Conservation (phyloP, 139 green algal species). For the Gonium pectorale region DNA sequence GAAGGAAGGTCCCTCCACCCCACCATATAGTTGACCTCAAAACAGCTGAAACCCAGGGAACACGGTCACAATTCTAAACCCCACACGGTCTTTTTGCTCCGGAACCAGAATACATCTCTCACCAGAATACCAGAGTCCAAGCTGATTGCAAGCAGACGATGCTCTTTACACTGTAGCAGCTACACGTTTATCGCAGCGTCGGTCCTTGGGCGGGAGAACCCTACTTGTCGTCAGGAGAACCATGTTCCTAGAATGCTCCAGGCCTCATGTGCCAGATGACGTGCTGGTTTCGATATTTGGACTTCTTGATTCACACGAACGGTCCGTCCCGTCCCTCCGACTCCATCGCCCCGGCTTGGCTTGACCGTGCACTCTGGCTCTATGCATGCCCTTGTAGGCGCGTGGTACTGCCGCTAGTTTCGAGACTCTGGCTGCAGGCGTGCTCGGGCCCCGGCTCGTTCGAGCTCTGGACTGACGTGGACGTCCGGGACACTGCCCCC, state of each 20-base stretch:
- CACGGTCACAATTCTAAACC: no score
- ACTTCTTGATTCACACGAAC: neutral
- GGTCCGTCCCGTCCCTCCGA: neutral
- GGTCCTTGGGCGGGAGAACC: neutral
- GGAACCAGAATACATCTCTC: neutral
- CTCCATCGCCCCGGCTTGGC: neutral
- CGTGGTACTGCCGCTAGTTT: neutral
- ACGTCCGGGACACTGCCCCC: no score
- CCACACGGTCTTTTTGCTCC: no score
- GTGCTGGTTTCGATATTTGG: conserved; percentile 1
- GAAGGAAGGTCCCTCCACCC: no score
- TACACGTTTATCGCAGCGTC: neutral
- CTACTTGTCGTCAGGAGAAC: no score
- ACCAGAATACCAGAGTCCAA: neutral
- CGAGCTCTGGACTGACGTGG: neutral
- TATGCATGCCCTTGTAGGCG: no score
- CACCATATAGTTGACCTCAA: no score
- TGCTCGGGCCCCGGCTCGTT: neutral
- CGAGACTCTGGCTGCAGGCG: neutral
- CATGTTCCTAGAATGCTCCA: no score
- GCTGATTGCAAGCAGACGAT: neutral
- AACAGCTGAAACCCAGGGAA: no score
- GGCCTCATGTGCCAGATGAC: neutral
- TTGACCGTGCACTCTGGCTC: neutral
- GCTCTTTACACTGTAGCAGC: neutral